A percentile compares a stretch with the other conserved stretches of the same genome.
Evolutionary conservation across 2,329 filamentous ascomycete species (phyloP).

Genomic region (Nemania sp.): DNA sequence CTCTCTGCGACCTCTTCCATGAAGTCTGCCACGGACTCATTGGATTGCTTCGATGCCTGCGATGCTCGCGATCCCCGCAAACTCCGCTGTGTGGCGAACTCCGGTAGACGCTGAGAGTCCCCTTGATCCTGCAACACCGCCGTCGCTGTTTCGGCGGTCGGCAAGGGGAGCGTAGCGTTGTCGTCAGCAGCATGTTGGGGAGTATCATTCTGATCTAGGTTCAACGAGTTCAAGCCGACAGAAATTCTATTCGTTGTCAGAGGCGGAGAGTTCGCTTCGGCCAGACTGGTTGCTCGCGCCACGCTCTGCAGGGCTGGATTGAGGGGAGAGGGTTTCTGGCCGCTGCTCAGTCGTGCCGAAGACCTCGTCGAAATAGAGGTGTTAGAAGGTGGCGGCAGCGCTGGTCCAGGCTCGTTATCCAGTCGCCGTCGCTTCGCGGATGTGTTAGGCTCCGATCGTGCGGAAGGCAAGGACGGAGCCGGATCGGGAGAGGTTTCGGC

Average conservation of each 20-base stretch:
- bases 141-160: background rate
- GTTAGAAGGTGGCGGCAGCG: constrained; percentile 29
- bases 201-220: constrained; percentile 28
- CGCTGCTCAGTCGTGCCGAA: constrained; percentile 24
- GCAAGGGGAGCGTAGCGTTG: constrained; percentile 1
- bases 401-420: constrained; percentile 28
- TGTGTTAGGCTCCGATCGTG: constrained; percentile 50
- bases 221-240: constrained; percentile 8
- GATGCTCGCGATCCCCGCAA: constrained; percentile 29
- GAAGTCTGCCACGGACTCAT: constrained; percentile 22
- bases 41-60: constrained; percentile 26
- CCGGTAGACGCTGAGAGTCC: constrained; percentile 24
- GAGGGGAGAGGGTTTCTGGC: constrained; percentile 14
- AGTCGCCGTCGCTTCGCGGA: constrained; percentile 52
- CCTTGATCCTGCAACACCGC: constrained; percentile 16
- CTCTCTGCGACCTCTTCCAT: constrained; percentile 56
- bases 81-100: constrained; percentile 22
- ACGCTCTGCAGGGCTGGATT: background rate
- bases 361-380: constrained; percentile 29
- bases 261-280: constrained; percentile 13
- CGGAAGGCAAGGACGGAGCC: constrained; percentile 32
- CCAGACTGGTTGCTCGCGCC: background rate
- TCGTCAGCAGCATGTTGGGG: constrained; percentile 24
- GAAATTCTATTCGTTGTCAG: constrained; percentile 21
- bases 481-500: constrained; percentile 32